Evolutionary conservation across 176 grass and related monocot genomes (phyloP), one percentile per base, ranked within the genome.

Genomic region (Pharus latifolius): DNA sequence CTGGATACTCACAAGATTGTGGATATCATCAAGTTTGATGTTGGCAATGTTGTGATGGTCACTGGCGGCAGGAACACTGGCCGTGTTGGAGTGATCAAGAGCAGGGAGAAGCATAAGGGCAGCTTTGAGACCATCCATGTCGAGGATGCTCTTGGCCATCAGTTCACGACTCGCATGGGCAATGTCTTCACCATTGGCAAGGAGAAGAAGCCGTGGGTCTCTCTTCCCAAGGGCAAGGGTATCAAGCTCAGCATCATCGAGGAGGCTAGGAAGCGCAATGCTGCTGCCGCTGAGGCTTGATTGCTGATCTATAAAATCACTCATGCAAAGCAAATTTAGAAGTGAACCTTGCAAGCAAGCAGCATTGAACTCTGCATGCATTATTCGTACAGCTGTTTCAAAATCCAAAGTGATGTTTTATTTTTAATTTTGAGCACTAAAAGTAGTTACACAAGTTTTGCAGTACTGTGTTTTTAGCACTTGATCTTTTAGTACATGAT

Each of bases 161-260:
- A 84, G 42, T 84, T 84, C 5, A 74, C 82, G 15, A 84, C 82
- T 31, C 82, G 74, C 34, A 43, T 84, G 58, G 66, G 82, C 9
- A 84, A 79, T 0, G 75, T 84, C 27, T 84, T 84, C 49, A 84
- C 74, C 25, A 73, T 84, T 2, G 82, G 82, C 15, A 84, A 84
- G 59, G 82, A 63, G 18, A 79, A 37, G 11, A 84, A 84, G 49
- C 57, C 82, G 0, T 84, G 82, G 81, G 66, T 84, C 12, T 57
- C 57, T 33, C 73, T 84, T 9, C 82, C 82, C 22, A 84, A 79
- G 57, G 82, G 82, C 10, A 84, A 84, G 57, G 82, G 82, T 34
- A 84, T 84, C 28, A 84, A 84, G 66, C 65, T 79, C 12, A 84
- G 74, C 44, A 84, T 84, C 37, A 84, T 84, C 9, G 82, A 84